phyloP scores from a whole-genome alignment of 257 asterid species.

The Marsdenia floribunda region DNA sequence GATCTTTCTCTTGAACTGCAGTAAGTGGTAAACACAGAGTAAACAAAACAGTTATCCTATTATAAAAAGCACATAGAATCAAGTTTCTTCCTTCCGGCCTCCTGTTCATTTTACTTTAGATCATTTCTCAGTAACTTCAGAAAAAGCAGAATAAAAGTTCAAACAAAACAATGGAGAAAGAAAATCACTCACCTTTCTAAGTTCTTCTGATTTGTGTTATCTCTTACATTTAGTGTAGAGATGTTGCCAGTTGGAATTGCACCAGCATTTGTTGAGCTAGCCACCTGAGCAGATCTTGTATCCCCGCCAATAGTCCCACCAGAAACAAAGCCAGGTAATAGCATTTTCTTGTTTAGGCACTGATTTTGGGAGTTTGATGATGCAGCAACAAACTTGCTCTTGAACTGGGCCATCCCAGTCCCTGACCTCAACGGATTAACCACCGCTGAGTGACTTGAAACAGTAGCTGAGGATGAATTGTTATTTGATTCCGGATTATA shows the following conservation, averaged over 20 bases:
- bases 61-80: neutral
- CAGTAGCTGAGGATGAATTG: slow-evolving; percentile 33
- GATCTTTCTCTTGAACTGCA: slow-evolving; percentile 50
- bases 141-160: neutral
- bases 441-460: slow-evolving; percentile 60
- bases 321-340: slow-evolving; percentile 73
- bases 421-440: slow-evolving; percentile 69
- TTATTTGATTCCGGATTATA: slow-evolving; percentile 56
- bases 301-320: slow-evolving; percentile 98
- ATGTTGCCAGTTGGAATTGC: slow-evolving; percentile 32
- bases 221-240: slow-evolving; percentile 29
- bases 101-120: neutral
- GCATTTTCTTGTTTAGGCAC: slow-evolving; percentile 48
- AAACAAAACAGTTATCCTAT: neutral
- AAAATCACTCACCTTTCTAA: slow-evolving; percentile 47
- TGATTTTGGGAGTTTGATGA: slow-evolving; percentile 71
- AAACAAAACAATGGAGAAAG: neutral
- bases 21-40: neutral
- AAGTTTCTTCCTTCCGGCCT: neutral
- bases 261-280: slow-evolving; percentile 34
- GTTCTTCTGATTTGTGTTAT: slow-evolving; percentile 29
- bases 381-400: slow-evolving; percentile 80
- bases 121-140: neutral
- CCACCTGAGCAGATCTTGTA: slow-evolving; percentile 33
- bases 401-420: slow-evolving; percentile 68